Conservation (phyloP, 2,329 filamentous ascomycete genomes). For the Aureobasidium lini region DNA sequence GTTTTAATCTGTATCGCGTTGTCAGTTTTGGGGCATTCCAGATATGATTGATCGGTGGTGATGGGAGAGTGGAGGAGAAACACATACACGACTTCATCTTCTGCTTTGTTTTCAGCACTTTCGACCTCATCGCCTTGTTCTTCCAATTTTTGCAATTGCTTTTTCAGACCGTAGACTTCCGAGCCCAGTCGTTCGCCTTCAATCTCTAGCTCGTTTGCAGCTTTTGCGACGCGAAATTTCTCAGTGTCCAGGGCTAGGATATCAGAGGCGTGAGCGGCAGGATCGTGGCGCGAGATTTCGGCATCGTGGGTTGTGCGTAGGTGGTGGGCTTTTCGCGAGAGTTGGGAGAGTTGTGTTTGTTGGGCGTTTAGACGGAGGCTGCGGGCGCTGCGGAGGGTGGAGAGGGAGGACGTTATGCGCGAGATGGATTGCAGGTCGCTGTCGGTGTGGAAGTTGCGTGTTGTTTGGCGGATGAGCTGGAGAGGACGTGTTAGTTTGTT, state of each 20-base stretch:
- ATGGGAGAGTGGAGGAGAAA: not conserved
- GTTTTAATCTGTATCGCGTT: slow-evolving; percentile 50
- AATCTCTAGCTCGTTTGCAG: slow-evolving; percentile 79
- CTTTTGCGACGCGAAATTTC: slow-evolving; percentile 92
- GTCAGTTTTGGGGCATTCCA: not conserved
- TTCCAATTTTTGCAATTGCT: slow-evolving; percentile 73
- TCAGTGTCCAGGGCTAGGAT: slow-evolving; percentile 85
- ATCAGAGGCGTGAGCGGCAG: slow-evolving; percentile 69
- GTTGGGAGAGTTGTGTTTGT: slow-evolving; percentile 39
- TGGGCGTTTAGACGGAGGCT: slow-evolving; percentile 55
- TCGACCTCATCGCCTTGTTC: slow-evolving; percentile 76
- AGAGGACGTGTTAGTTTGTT: slow-evolving; percentile 16
- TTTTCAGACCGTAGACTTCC: slow-evolving; percentile 67
- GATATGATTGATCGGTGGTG: not conserved
- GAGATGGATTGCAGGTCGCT: slow-evolving; percentile 79
- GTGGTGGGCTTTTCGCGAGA: slow-evolving; percentile 68
- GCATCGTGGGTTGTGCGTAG: slow-evolving; percentile 70
- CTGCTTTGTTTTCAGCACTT: slow-evolving; percentile 36
- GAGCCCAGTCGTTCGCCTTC: slow-evolving; percentile 86
- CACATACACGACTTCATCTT: slow-evolving; percentile 43
- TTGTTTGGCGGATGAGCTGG: slow-evolving; percentile 84
- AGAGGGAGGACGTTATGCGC: slow-evolving; percentile 76
- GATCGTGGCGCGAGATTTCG: slow-evolving; percentile 65
- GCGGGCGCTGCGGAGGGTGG: slow-evolving; percentile 76
- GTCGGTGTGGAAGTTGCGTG: slow-evolving; percentile 88